Conservation (phyloP, 331 rosid genomes). For the Acacia pycnantha region DNA sequence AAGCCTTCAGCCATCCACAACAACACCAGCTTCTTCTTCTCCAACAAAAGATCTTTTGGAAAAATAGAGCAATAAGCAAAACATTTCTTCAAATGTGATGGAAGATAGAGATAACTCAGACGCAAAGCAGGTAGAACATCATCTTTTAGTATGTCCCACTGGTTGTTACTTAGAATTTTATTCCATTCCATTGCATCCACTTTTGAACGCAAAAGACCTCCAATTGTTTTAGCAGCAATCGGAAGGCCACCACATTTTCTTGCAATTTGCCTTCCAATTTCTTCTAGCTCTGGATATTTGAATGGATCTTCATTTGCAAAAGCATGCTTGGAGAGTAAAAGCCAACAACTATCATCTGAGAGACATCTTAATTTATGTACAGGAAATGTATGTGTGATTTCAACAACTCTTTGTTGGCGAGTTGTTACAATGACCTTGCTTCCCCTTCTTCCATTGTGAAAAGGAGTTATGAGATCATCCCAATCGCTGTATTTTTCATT, state of each 20-base stretch:
- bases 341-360: slow-evolving; percentile 20
- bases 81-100: no score
- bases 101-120: no score
- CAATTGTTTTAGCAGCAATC: slow-evolving; percentile 26
- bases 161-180: no score
- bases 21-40: no score
- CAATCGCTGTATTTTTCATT: slow-evolving; percentile 20
- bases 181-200: slow-evolving; percentile 23
- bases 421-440: slow-evolving; percentile 20
- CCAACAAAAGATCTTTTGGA: no score
- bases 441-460: neutral
- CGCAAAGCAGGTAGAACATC: no score
- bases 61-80: no score
- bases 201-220: slow-evolving; percentile 1
- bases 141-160: no score
- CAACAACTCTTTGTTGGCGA: neutral
- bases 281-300: neutral
- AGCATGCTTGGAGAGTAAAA: slow-evolving; percentile 6
- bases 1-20: no score
- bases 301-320: neutral
- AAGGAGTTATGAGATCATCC: slow-evolving; percentile 16
- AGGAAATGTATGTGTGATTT: neutral
- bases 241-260: slow-evolving; percentile 27
- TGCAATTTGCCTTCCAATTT: slow-evolving; percentile 21
- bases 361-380: neutral